Evolutionary conservation across 2,329 filamentous ascomycete genomes (phyloP), one percentile per base, ranked within the genome.

Genomic region (Arthrinium puccinioides): DNA sequence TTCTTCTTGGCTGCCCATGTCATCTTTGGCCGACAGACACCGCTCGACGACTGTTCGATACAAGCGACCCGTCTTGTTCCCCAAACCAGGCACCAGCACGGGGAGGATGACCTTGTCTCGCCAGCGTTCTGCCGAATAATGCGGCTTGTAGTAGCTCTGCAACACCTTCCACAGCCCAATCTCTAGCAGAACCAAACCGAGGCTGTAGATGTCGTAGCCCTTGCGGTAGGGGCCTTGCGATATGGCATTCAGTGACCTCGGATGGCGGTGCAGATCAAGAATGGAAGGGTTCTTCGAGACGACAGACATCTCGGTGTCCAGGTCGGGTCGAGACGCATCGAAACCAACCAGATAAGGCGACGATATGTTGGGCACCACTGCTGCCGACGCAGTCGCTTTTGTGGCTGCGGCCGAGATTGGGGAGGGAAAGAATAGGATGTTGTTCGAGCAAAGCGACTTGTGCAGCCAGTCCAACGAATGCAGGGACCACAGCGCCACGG

Each of bases 391-490:
- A 8, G 44, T 42, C 18, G 39, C 28, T 23, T 51, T 48, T 14
- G 51, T 49, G 41, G 44, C 53, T 31, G 46, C 54, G 36, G 38
- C 44, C 10, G 41, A 53, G 45, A 58, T 52, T 16, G 57, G 55
- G 0, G 63, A 64, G 6, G 61, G 66, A 51, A 72, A 64, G 45
- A 66, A 64, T 16, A 66, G 50, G 21, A 67, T 56, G 37, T 64
- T 65, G 41, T 62, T 60, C 39, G 55, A 59, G 36, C 56, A 59
- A 9, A 66, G 48, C 2, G 59, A 59, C 44, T 67, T 67, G 47
- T 67, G 70, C 27, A 74, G 60, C 70, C 69, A 74, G 50, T 72
- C 69, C 25, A 74, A 62, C 1, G 67, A 68, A 47, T 74, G 70
- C n/a, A 73, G 62, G 13, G 66, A 67, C 60, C 65, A 68, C 9